Evolutionary conservation across 805 yeast species (phyloP).

Genomic region (Phaffomyces antillensis): DNA sequence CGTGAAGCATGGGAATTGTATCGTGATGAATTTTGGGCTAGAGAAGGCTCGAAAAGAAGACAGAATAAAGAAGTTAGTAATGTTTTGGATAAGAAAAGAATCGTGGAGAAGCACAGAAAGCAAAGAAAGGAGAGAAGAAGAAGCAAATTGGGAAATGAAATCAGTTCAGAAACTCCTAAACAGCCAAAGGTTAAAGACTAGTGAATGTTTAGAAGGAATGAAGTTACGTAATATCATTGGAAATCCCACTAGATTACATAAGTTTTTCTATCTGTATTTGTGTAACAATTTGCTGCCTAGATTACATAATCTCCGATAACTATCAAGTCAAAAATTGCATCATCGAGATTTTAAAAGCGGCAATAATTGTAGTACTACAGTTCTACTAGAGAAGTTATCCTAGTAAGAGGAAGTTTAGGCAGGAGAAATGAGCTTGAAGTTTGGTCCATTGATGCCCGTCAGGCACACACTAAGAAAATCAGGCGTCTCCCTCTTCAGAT

Average conservation of each 20-base stretch:
- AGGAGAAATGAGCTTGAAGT: not conserved
- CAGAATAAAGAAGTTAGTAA: conserved; percentile 11
- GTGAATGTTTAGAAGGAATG: not conserved
- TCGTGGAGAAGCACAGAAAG: conserved; percentile 31
- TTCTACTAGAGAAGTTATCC: no score
- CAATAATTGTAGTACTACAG: no score
- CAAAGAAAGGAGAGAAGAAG: conserved; percentile 35
- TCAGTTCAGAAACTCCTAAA: not conserved
- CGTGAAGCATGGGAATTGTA: conserved; percentile 95
- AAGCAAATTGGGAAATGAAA: conserved; percentile 15
- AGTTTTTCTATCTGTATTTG: not conserved
- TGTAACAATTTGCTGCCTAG: not conserved
- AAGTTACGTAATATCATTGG: no score
- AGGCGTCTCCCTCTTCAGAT: not conserved
- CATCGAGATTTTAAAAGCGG: no score
- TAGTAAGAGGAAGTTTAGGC: no score
- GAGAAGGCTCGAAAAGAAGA: conserved; percentile 65
- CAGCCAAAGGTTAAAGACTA: not conserved
- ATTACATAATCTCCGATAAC: no score
- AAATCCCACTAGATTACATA: not conserved
- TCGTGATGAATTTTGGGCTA: conserved; percentile 87
- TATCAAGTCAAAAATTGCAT: no score
- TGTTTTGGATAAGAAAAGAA: conserved; percentile 22
- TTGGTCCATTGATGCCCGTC: not conserved
- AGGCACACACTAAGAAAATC: not conserved